Conservation (phyloP, 1,139 yeast species). For the Protomyces gravidus region DNA sequence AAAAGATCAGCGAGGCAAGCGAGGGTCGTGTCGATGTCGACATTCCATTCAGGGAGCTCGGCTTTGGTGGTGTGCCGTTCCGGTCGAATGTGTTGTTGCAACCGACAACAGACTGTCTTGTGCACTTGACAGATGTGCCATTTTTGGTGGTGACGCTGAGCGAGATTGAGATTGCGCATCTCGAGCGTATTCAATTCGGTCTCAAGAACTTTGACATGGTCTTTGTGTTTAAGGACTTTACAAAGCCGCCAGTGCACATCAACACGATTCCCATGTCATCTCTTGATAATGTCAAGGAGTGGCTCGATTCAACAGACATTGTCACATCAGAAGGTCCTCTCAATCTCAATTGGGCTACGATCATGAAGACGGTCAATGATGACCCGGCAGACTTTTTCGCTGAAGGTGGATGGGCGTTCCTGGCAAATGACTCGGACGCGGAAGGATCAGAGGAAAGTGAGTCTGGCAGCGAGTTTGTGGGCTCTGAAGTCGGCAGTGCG, state of each 20-base stretch:
- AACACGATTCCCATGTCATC: constrained; percentile 92
- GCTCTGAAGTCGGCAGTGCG: constrained; percentile 53
- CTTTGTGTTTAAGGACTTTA: constrained; percentile 87
- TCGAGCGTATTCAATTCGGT: constrained; percentile 97
- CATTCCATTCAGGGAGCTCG: constrained; percentile 91
- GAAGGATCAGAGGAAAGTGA: constrained; percentile 49
- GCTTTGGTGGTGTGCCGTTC: constrained; percentile 96
- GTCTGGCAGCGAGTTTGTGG: constrained; percentile 44
- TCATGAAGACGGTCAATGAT: constrained; percentile 86
- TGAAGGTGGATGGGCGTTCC: constrained; percentile 90
- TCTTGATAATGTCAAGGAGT: constrained; percentile 85
- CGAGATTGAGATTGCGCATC: constrained; percentile 89
- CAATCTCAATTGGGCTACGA: constrained; percentile 91
- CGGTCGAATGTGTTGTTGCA: constrained; percentile 91
- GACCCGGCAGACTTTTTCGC: constrained; percentile 95
- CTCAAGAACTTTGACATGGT: constrained; percentile 93
- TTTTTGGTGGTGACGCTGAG: constrained; percentile 84
- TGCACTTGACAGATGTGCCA: constrained; percentile 92
- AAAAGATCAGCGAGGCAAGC: constrained; percentile 74
- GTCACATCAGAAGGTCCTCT: constrained; percentile 93
- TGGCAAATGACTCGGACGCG: constrained; percentile 56
- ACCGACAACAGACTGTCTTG: constrained; percentile 95
- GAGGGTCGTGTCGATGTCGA: constrained; percentile 71
- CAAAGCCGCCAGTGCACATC: constrained; percentile 80
- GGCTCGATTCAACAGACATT: constrained; percentile 78